Evolutionary conservation across 257 asterid genomes (phyloP), one percentile per base, ranked within the genome.

Genomic region (Gentiana dahurica): DNA sequence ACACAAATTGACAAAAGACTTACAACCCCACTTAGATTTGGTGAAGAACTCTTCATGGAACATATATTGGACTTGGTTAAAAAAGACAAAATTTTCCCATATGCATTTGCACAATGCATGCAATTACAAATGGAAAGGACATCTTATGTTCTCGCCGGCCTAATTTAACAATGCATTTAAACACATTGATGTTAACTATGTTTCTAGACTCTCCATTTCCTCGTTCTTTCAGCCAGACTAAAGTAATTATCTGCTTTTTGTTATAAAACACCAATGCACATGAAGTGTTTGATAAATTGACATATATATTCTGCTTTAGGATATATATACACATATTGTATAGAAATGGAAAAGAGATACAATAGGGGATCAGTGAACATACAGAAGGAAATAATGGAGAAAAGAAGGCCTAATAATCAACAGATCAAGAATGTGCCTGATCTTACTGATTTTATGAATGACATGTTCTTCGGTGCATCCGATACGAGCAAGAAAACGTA

Each of bases 371-470:
- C 46, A 69, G 8, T 58, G 1, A 54, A 46, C 51, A 54, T 75
- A 35, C 75, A 71, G 12, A 68, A 63, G 70, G 53, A 64, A 64
- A 12, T 68, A 46, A 65, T 62, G 34, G 77, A 75, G 54, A 62
- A 6, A 9, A 58, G 56, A 49, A 57, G 36, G 35, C 36, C 60
- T 3, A 54, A 47, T 2, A 47, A 12, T 2, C 71, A 68, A 46
- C 83, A 7, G 85, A 93, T 58, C 67, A 78, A 2, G 79, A 62
- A 51, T 33, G 75, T 46, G 0, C 76, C 78, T 7, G 81, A 76
- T 68, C 69, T 79, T 2, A 76, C 89, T 9, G 84, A 84, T 72
- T 73, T 78, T 67, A 87, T 80, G 89, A 87, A 87, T 46, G 89
- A 87, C 63, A 60, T 77, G 82, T 81, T 84, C 64, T 84, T 65